Percentiles rank a stretch among this genome's conserved stretches.
Evolutionary conservation across 1,139 yeast species (phyloP).

Genomic region (Blastobotrys apis): DNA sequence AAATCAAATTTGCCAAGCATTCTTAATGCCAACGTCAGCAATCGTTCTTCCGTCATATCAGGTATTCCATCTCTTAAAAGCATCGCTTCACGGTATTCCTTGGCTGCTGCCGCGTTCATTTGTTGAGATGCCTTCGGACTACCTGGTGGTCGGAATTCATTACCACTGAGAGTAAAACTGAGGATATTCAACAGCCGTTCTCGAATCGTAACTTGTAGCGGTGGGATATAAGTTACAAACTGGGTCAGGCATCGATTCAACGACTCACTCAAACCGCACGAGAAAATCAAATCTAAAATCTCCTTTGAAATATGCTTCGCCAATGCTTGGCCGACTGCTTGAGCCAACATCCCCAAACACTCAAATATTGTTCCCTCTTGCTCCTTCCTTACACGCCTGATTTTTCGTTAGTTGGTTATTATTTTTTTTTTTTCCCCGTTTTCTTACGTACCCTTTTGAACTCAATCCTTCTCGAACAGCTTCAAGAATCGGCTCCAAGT

Average conservation of each 20-base stretch:
- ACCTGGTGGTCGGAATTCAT: constrained; percentile 80
- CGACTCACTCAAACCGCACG: constrained; percentile 76
- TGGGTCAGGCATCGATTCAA: constrained; percentile 71
- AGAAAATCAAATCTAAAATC: constrained; percentile 70
- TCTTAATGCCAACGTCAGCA: constrained; percentile 62
- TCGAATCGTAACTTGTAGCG: constrained; percentile 68
- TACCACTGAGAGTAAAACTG: constrained; percentile 77
- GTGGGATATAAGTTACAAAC: constrained; percentile 70
- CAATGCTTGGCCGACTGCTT: constrained; percentile 91
- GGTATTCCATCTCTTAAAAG: constrained; percentile 53
- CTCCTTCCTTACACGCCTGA: constrained; percentile 55
- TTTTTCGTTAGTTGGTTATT: constrained; percentile 12
- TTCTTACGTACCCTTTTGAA: constrained; percentile 46
- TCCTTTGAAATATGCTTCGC: constrained; percentile 85
- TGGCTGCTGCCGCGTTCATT: constrained; percentile 64
- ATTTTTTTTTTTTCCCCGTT: background rate
- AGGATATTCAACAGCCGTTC: constrained; percentile 68
- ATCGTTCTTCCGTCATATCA: constrained; percentile 44
- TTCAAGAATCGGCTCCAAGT: constrained; percentile 78
- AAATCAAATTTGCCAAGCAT: constrained; percentile 75
- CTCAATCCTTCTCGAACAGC: constrained; percentile 79
- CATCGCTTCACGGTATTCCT: constrained; percentile 72
- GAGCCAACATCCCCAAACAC: constrained; percentile 80
- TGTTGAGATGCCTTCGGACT: constrained; percentile 61
- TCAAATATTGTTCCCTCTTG: constrained; percentile 86